These are phyloP conservation scores for Calamus simplicifolius DNA, from an alignment of 176 grass and related monocot genomes.

Conservation along the genomic window DNA sequence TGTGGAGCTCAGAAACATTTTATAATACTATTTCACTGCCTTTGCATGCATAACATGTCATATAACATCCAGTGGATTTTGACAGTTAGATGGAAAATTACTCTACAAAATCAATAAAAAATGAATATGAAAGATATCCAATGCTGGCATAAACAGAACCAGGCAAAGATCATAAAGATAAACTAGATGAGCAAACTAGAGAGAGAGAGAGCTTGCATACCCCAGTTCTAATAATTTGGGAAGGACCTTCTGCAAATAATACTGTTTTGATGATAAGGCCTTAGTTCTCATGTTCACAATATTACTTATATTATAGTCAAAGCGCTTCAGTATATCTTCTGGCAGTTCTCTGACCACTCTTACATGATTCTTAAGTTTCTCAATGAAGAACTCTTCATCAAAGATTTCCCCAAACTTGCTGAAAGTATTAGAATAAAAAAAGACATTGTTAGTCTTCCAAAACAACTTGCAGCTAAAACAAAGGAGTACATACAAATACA, in stretches of 20 bases:
- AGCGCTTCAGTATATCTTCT: slow-evolving; percentile 43
- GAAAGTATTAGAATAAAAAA: slow-evolving; percentile 27
- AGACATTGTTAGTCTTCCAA: slow-evolving; percentile 11
- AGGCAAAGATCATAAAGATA: too few species aligned
- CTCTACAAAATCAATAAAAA: too few species aligned
- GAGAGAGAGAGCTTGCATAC: slow-evolving; percentile 29
- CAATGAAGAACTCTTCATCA: slow-evolving; percentile 81
- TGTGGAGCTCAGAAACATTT: too few species aligned
- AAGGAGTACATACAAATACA: not conserved
- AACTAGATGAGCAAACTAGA: not conserved
- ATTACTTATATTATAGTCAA: slow-evolving; percentile 67
- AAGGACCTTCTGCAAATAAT: slow-evolving; percentile 80
- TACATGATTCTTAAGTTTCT: slow-evolving; percentile 58
- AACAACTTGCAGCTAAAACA: not conserved
- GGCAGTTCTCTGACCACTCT: slow-evolving; percentile 66
- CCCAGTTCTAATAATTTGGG: slow-evolving; percentile 72
- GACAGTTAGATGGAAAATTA: too few species aligned
- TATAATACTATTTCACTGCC: too few species aligned
- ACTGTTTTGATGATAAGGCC: slow-evolving; percentile 57
- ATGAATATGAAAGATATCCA: too few species aligned
- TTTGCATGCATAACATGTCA: too few species aligned
- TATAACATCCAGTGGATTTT: too few species aligned
- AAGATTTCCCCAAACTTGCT: slow-evolving; percentile 93
- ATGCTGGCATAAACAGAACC: too few species aligned
- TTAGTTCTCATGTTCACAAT: slow-evolving; percentile 97